Conservation (phyloP, 352 stramenopile genomes). For the Pythium coloratum region DNA sequence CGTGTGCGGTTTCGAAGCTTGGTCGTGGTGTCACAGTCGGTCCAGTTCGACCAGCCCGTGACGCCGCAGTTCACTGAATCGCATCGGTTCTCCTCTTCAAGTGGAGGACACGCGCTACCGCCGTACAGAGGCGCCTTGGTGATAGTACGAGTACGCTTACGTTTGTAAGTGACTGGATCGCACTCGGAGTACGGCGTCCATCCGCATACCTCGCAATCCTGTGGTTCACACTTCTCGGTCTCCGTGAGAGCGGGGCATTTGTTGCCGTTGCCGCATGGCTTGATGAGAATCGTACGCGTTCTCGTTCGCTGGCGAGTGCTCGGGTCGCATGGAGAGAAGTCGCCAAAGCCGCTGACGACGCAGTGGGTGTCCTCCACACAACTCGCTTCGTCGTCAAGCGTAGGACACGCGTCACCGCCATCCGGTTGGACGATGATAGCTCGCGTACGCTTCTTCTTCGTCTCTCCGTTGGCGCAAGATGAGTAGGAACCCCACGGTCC, state of each 20-base stretch:
- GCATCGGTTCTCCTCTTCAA: slow-evolving; percentile 44
- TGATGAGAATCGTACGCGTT: slow-evolving; percentile 38
- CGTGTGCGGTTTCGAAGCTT: slow-evolving; percentile 39
- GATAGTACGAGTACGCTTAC: slow-evolving; percentile 43
- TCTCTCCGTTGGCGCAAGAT: slow-evolving; percentile 31
- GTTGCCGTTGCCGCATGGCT: slow-evolving; percentile 36
- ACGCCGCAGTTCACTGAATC: slow-evolving; percentile 54
- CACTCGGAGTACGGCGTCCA: slow-evolving; percentile 51
- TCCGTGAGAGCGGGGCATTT: slow-evolving; percentile 41
- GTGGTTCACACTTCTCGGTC: slow-evolving; percentile 34
- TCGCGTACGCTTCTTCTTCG: slow-evolving; percentile 41
- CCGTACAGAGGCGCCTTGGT: slow-evolving; percentile 28
- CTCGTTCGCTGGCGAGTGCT: slow-evolving; percentile 32
- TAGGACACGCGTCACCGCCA: slow-evolving; percentile 44
- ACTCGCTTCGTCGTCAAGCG: slow-evolving; percentile 28
- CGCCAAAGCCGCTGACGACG: slow-evolving; percentile 47
- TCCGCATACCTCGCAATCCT: slow-evolving; percentile 54
- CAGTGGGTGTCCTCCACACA: slow-evolving; percentile 49
- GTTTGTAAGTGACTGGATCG: slow-evolving; percentile 31
- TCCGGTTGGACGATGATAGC: slow-evolving; percentile 29
- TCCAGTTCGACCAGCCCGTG: slow-evolving; percentile 47
- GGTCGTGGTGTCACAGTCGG: slow-evolving; percentile 37
- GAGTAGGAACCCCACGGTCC: slow-evolving; percentile 46
- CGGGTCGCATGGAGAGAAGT: slow-evolving; percentile 38
- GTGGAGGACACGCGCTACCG: slow-evolving; percentile 45